Evolutionary conservation across 345 rosid genomes (phyloP).

Genomic region (Punica granatum): DNA sequence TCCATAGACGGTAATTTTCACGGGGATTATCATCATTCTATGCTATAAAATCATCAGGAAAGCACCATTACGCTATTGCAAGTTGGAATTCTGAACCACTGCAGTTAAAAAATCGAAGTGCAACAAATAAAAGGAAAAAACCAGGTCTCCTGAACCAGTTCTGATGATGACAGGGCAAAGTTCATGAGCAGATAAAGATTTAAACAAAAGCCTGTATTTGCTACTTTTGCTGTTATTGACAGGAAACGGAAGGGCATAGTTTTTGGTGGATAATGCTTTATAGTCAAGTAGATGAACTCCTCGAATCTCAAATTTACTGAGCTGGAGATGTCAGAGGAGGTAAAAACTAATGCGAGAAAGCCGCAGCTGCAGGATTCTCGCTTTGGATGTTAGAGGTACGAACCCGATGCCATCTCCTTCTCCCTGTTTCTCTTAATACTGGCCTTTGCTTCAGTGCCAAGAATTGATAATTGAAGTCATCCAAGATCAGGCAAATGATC

Average conservation of each 20-base stretch:
- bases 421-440: background rate
- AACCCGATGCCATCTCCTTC: background rate
- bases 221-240: background rate
- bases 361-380: background rate
- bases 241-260: background rate
- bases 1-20: background rate
- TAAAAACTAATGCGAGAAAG: background rate
- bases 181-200: background rate
- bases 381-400: background rate
- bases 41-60: background rate
- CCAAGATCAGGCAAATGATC: background rate
- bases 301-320: background rate
- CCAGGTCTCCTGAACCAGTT: background rate
- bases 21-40: background rate
- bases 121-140: background rate
- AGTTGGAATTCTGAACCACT: background rate
- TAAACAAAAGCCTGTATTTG: background rate
- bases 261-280: background rate
- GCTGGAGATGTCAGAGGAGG: background rate
- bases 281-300: background rate
- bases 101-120: background rate
- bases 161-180: background rate
- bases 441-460: background rate
- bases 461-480: background rate
- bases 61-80: background rate